Percentiles rank a stretch among this genome's conserved stretches.
Evolutionary conservation across 768 basidiomycete species (phyloP).

Genomic region (Solioccasus polychromus): DNA sequence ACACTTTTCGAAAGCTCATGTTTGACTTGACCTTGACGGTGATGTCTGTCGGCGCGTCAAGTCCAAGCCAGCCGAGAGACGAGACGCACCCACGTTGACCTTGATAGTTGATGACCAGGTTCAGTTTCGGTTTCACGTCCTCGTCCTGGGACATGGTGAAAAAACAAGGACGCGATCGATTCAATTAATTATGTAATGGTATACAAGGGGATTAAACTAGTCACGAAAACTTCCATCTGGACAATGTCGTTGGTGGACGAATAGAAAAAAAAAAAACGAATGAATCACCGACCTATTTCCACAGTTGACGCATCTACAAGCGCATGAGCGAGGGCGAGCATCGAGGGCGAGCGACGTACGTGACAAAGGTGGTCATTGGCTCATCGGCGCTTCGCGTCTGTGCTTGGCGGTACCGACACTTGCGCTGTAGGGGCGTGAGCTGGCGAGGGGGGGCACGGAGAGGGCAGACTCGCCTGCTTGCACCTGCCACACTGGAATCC

Average conservation of each 20-base stretch:
- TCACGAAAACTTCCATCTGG: slow-evolving; percentile 66
- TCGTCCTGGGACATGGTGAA: slow-evolving; percentile 34
- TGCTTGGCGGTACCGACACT: slow-evolving; percentile 91
- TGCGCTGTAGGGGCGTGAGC: slow-evolving; percentile 45
- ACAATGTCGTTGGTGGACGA: background rate
- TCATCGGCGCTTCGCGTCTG: slow-evolving; percentile 98
- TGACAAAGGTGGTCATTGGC: slow-evolving; percentile 97
- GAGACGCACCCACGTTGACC: slow-evolving; percentile 47
- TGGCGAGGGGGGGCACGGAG: background rate
- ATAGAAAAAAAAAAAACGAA: background rate
- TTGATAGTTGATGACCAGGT: slow-evolving; percentile 55
- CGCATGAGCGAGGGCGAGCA: background rate
- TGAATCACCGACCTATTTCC: slow-evolving; percentile 47
- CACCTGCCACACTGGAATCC: slow-evolving; percentile 97
- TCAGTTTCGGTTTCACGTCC: slow-evolving; percentile 68
- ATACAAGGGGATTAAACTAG: background rate
- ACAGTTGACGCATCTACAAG: slow-evolving; percentile 60
- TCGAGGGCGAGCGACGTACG: slow-evolving; percentile 43
- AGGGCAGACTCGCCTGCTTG: slow-evolving; percentile 65
- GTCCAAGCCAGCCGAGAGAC: background rate
- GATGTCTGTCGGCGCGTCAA: slow-evolving; percentile 41
- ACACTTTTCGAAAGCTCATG: slow-evolving; percentile 65
- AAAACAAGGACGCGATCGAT: background rate
- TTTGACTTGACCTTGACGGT: slow-evolving; percentile 65
- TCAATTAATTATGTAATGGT: too few species aligned